Base-by-base conservation (phyloP, 2,329 filamentous ascomycete species). In the Cytospora chrysosperma region DNA sequence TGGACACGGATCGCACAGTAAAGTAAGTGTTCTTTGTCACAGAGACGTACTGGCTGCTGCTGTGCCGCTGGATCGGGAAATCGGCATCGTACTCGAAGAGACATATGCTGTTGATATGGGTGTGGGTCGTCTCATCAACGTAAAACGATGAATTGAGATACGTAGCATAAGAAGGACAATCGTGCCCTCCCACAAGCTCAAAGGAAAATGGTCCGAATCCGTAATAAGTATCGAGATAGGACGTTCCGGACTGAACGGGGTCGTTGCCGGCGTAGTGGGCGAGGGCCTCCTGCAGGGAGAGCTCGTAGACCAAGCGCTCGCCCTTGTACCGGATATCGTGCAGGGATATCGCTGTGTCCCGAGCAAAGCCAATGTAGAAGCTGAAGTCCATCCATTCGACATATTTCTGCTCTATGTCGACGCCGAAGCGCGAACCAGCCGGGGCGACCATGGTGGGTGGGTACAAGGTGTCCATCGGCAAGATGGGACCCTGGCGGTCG, bases 261-360 rank as follows among this genome's bases (percentile, higher is more conserved):
- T 84, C 80, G 50, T 75, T 76, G 6, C 80, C 65, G 6, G 81
- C 79, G 61, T 84, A 85, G 59, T 83, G 80, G 1, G 82, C 79
- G 9, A 85, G 71, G 0, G 83, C 82, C 70, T 86, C 83, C 69
- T 86, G 81, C 0, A 86, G 72, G 3, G 79, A 78, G 1, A 87
- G 74, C 68, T 86, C 83, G 62, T 85, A 86, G 13, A 86, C 72
- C 8, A 87, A 71, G 8, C 82, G 75, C 64, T 84, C 76, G n/a
- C 81, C 82, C 68, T 84, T 82, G 75, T 80, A 85, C 21, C 75
- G 73, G 52, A 87, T 79, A 64, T 86, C 78, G 68, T 79, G 80
- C 0, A 86, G 72, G 0, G 76, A 68, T 43, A 86, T 73, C 0
- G 82, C 84, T 0, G 76, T 76, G 62, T 83, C 81, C 10, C 76